phyloP scores from a whole-genome alignment of 805 yeast species.

The Teunomyces panamensis region DNA sequence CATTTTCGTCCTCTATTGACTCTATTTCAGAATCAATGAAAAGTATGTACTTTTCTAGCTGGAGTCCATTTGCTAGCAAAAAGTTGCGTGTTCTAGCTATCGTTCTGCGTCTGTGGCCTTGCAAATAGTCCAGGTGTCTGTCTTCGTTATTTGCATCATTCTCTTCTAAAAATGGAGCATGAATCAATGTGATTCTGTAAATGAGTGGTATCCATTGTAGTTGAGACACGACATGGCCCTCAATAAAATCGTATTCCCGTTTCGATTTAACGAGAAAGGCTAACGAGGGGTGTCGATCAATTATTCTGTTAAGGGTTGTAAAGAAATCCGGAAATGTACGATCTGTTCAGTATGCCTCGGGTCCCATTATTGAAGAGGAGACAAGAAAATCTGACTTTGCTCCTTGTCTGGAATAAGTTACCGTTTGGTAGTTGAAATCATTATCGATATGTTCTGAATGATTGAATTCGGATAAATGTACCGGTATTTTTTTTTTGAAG shows the following conservation, averaged over 20 bases:
- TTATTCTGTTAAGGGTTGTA: conserved; percentile 17
- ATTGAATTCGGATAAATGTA: background rate
- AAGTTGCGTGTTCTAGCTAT: conserved; percentile 39
- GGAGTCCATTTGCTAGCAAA: conserved; percentile 24
- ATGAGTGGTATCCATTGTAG: background rate
- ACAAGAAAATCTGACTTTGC: background rate
- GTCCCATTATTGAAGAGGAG: conserved; percentile 5
- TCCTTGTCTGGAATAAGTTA: background rate
- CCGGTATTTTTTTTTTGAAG: background rate
- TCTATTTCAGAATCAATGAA: conserved; percentile 37
- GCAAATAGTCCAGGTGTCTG: conserved; percentile 27
- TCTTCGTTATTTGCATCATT: conserved; percentile 14
- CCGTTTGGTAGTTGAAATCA: background rate
- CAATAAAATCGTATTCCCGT: conserved; percentile 21
- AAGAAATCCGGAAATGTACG: conserved; percentile 33
- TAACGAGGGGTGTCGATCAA: conserved; percentile 12
- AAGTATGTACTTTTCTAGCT: conserved; percentile 29
- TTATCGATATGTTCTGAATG: background rate
- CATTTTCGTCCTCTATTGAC: conserved; percentile 14
- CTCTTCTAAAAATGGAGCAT: conserved; percentile 35
- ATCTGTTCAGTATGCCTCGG: conserved; percentile 29
- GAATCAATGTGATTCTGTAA: conserved; percentile 22
- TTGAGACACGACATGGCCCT: conserved; percentile 14
- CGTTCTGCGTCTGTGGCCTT: conserved; percentile 32
- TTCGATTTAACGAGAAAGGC: conserved; percentile 32